These are phyloP conservation scores for Didymella arachidicola DNA, from an alignment of 2,329 filamentous ascomycete genomes.

Conservation along the genomic window DNA sequence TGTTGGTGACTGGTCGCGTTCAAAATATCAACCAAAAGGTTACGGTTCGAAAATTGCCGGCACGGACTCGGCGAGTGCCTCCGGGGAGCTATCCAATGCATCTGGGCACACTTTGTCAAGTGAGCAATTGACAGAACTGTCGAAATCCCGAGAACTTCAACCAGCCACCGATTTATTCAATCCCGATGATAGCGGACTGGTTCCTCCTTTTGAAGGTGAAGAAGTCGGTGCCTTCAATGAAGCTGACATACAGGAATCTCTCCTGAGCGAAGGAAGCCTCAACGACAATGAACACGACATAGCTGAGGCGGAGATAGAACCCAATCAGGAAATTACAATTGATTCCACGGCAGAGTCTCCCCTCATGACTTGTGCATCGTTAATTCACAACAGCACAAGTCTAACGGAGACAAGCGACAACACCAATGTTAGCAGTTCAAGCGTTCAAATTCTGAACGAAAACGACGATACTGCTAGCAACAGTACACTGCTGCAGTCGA, in stretches of 20 bases:
- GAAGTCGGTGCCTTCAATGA: neutral
- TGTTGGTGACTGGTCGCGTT: neutral
- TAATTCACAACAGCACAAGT: neutral
- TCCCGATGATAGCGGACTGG: neutral
- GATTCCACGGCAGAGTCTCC: neutral
- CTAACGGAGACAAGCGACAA: neutral
- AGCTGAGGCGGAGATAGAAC: neutral
- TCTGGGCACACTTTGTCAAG: neutral
- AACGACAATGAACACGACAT: neutral
- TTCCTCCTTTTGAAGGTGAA: neutral
- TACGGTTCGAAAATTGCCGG: neutral
- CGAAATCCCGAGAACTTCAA: neutral
- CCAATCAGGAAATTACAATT: neutral
- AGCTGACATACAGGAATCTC: neutral
- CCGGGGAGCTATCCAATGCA: too few relatives aligned
- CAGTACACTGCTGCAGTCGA: neutral
- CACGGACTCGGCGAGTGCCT: neutral
- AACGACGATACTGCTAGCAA: neutral
- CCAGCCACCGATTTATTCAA: neutral
- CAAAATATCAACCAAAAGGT: constrained; percentile 1
- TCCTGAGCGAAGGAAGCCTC: neutral
- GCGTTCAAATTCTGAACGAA: neutral
- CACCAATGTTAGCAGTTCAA: neutral
- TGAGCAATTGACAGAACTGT: neutral
- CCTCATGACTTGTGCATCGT: neutral